Evolutionary conservation across 345 rosid genomes (phyloP).

Genomic region (Hibiscus mutabilis): DNA sequence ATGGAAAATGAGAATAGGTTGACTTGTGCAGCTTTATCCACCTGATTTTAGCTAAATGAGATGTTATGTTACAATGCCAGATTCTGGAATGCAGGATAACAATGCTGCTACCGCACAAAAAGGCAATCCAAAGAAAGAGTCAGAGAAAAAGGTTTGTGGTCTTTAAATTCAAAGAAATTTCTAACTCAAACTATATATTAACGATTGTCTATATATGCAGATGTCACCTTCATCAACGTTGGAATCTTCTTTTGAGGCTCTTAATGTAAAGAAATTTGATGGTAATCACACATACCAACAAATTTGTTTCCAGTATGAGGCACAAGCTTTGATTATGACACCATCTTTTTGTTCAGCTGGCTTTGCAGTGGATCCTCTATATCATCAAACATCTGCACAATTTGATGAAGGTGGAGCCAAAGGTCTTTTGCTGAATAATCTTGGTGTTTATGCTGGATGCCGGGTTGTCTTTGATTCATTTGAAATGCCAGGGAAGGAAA

Average conservation of each 20-base stretch:
- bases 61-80: constrained; percentile 29
- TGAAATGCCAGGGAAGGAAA: constrained; percentile 76
- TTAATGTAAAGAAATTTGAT: constrained; percentile 83
- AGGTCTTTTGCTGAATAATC: constrained; percentile 80
- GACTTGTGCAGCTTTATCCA: constrained; percentile 7
- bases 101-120: constrained; percentile 34
- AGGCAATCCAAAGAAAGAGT: constrained; percentile 54
- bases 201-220: constrained; percentile 44
- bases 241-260: constrained; percentile 78
- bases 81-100: constrained; percentile 35
- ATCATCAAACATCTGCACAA: constrained; percentile 96
- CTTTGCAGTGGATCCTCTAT: constrained; percentile 91
- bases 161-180: constrained; percentile 7
- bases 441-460: constrained; percentile 84
- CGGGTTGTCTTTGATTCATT: constrained; percentile 86
- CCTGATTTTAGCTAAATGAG: constrained; percentile 6
- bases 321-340: constrained; percentile 16
- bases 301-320: constrained; percentile 6
- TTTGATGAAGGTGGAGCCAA: constrained; percentile 98
- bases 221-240: constrained; percentile 73
- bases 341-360: constrained; percentile 47
- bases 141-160: constrained; percentile 56
- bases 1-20: not conserved
- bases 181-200: constrained; percentile 13
- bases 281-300: constrained; percentile 39